Conservation (phyloP, 169 alveolate species). For the Perkinsus marinus region DNA sequence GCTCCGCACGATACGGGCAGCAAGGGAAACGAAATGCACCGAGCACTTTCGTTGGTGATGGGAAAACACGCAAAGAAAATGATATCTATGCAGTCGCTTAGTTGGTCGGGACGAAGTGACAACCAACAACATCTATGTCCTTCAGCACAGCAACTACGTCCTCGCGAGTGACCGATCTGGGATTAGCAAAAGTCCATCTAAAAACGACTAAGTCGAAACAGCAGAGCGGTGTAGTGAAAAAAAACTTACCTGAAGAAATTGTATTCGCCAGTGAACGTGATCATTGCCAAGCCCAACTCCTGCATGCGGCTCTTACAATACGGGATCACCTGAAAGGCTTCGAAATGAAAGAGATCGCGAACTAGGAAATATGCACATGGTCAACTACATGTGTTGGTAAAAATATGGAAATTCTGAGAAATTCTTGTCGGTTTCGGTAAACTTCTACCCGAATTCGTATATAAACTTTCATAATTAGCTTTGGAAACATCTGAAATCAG, state of each 20-base stretch:
- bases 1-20: neutral
- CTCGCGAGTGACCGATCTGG: neutral
- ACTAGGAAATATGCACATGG: neutral
- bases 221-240: neutral
- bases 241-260: neutral
- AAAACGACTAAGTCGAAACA: too few species aligned
- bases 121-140: neutral
- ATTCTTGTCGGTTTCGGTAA: too few species aligned
- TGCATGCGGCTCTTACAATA: neutral
- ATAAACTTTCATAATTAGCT: too few species aligned
- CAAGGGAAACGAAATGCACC: neutral
- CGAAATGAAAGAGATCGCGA: neutral
- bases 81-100: neutral
- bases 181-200: neutral
- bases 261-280: neutral
- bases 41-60: neutral
- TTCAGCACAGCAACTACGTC: neutral
- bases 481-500: too few species aligned
- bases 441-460: too few species aligned
- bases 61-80: neutral
- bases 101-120: neutral
- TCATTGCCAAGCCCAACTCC: neutral
- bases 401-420: too few species aligned
- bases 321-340: neutral
- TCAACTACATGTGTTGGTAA: too few species aligned